Conservation (phyloP, 2,329 filamentous ascomycete genomes). For the Cordyceps pruinosa region DNA sequence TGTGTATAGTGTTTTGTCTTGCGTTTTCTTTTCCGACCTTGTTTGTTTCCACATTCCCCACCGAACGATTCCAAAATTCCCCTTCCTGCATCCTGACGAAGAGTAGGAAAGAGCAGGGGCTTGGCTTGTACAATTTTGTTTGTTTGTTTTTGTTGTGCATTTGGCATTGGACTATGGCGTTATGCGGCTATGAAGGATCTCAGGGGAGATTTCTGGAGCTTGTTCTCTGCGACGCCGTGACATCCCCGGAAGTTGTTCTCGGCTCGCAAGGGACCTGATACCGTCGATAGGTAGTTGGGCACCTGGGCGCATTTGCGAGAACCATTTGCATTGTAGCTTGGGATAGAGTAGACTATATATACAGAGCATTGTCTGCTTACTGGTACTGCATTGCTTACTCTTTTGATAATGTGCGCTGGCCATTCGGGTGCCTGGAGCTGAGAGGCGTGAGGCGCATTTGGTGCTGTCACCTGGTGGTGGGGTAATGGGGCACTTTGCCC, state of each 20-base stretch:
- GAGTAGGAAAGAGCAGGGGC: background rate
- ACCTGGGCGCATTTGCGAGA: background rate
- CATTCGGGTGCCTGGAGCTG: conserved; percentile 5
- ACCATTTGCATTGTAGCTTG: background rate
- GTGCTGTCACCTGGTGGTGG: conserved; percentile 3
- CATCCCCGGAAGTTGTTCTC: background rate
- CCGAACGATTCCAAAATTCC: background rate
- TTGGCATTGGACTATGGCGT: conserved; percentile 25
- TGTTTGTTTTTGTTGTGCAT: conserved; percentile 14
- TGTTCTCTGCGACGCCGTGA: conserved; percentile 13
- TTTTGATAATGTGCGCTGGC: background rate
- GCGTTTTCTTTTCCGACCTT: background rate
- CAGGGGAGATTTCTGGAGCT: conserved; percentile 27
- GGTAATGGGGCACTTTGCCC: conserved; percentile 8
- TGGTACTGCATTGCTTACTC: background rate
- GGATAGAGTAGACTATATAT: conserved; percentile 7
- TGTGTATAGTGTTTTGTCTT: conserved; percentile 5
- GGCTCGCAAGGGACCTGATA: conserved; percentile 5
- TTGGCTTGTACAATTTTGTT: background rate
- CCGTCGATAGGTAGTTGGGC: conserved; percentile 10
- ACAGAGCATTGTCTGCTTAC: background rate
- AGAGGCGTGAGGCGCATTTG: background rate
- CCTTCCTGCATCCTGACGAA: background rate
- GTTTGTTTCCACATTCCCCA: too few species aligned
- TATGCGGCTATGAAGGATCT: conserved; percentile 31